These are phyloP conservation scores for Fusarium clavum DNA, from an alignment of 2,329 filamentous ascomycete species.

Conservation along the genomic window DNA sequence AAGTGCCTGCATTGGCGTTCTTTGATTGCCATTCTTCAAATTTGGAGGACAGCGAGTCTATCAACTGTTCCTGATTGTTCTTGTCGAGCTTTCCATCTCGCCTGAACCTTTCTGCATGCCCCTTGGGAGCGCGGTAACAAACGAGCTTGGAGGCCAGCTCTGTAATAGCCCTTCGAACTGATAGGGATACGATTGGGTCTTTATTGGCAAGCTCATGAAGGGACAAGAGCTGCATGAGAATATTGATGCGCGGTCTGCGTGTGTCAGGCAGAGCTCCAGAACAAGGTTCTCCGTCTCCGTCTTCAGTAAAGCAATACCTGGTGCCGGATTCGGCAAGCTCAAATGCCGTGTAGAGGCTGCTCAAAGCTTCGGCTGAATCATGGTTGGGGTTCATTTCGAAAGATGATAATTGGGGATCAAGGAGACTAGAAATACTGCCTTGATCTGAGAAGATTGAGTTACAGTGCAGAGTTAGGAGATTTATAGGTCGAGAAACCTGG, in stretches of 20 bases:
- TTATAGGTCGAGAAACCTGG: not conserved
- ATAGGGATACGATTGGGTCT: not conserved
- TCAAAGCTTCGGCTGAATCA: not conserved
- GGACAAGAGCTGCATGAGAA: not conserved
- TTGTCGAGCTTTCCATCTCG: not conserved
- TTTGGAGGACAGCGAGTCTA: not conserved
- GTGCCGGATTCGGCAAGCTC: not conserved
- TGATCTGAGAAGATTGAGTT: not conserved
- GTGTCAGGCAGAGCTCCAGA: not conserved
- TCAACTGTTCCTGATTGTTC: not conserved
- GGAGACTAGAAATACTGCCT: no score
- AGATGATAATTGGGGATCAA: not conserved
- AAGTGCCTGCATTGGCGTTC: not conserved
- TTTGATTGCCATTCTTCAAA: slow-evolving; percentile 1
- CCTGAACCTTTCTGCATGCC: not conserved
- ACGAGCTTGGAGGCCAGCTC: not conserved
- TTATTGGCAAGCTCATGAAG: not conserved
- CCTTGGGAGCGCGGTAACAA: not conserved
- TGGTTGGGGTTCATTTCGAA: not conserved
- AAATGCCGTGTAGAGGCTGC: slow-evolving; percentile 15
- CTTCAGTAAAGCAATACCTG: not conserved
- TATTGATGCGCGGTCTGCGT: not conserved
- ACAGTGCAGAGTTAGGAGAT: not conserved
- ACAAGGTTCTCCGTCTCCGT: not conserved
- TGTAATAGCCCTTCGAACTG: not conserved